A percentile compares a stretch with the other conserved stretches of the same genome.
Conservation (phyloP, 2,329 filamentous ascomycete genomes). For the Thelonectria rubi region DNA sequence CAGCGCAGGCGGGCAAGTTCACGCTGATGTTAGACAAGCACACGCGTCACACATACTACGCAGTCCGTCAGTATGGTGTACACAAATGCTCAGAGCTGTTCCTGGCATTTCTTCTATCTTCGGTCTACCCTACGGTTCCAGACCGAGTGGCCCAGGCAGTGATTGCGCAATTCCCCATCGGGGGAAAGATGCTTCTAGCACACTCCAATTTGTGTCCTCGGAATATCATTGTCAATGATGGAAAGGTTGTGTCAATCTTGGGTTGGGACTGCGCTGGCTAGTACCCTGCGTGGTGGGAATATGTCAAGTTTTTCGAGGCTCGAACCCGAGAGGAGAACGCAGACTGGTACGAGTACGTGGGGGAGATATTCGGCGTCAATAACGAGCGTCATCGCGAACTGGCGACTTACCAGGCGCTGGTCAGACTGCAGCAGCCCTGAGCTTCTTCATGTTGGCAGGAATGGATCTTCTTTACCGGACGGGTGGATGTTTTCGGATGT, state of each 20-base stretch:
- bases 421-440: constrained; percentile 42
- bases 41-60: constrained; percentile 42
- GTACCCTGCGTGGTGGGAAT: constrained; percentile 49
- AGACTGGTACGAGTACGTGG: constrained; percentile 46
- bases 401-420: constrained; percentile 44
- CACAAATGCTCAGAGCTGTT: constrained; percentile 31
- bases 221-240: constrained; percentile 44
- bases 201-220: constrained; percentile 42
- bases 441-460: background rate
- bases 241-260: constrained; percentile 38
- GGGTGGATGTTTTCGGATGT: background rate
- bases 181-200: constrained; percentile 33
- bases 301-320: constrained; percentile 48
- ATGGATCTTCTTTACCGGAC: background rate
- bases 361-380: constrained; percentile 38
- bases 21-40: constrained; percentile 44
- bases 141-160: constrained; percentile 34
- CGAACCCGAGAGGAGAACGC: constrained; percentile 38
- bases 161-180: constrained; percentile 28
- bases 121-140: constrained; percentile 40
- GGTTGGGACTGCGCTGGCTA: constrained; percentile 47
- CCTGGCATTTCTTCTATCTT: constrained; percentile 41
- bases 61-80: constrained; percentile 32
- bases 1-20: constrained; percentile 37
- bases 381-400: constrained; percentile 39